Base-by-base conservation (phyloP, 352 stramenopile species). In the Phytophthora macrochlamydospora region DNA sequence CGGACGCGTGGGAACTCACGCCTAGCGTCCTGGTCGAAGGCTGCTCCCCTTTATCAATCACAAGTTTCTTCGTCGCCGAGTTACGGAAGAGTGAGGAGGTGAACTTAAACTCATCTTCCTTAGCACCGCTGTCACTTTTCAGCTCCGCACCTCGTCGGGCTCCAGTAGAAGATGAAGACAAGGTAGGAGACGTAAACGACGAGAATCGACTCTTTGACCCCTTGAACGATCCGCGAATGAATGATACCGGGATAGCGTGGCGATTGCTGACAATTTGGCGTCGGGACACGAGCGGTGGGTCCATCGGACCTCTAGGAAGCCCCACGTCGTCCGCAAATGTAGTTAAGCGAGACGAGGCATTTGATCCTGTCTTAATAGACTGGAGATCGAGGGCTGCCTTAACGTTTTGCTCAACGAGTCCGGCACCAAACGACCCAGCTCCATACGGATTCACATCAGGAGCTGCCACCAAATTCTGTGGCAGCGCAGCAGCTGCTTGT, bases 141-240 rank as follows among this genome's bases (percentile, higher is more conserved):
- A 62, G 59, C 7, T 77, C 63, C 18, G 1, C 50, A 55, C 30
- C 64, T 45, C 11, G 51, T 67, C 51, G 69, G 32, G 29, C 24
- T 18, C 66, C 65, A 35, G 40, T 67, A 14, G 66, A 75, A 61
- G 59, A 29, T 28, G 56, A 65, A 12, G 65, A 67, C 7, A 74
- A 49, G 0, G 59, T 13, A 28, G 69, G 69, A 29, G 62, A 71
- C 4, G 78, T 80, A 45, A 89, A 85, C 8, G 79, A 85, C 7
- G 84, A 69, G 38, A 88, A 87, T 40, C 84, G 70, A 37, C 71
- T 85, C 67, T 87, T 91, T 0, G 82, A 83, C 3, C 84, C 82
- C 77, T 91, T 92, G 56, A 92, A 92, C 13, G 82, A 85, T 30
- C 80, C 80, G 51, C 84, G 84, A 12, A 92, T 87, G 59, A 91